Evolutionary conservation across 2,329 filamentous ascomycete genomes (phyloP), one percentile per base, ranked within the genome.

Genomic region (Eurotiales sp.): DNA sequence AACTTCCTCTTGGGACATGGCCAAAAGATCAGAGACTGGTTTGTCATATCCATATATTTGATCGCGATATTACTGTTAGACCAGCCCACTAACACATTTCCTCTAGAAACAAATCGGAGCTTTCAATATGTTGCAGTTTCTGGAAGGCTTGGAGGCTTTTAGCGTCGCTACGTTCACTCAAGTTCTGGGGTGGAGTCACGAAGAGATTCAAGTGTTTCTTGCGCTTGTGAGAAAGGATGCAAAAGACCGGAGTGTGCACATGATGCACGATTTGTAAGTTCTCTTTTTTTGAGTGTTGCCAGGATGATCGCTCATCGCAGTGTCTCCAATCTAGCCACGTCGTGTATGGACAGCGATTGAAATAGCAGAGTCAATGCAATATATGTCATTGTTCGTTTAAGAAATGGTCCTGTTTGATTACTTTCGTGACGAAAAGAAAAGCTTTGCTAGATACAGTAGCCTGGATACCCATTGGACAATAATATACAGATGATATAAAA

Each of bases 141-240:
- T 59, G 40, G 54, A 61, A 10, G 48, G 50, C 8, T 43, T 62
- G 7, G 56, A 59, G 37, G 52, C 59, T 4, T 50, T 61, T 22
- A 55, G 52, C 17, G 17, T 60, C n/a, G 57, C 58, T 19, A 49
- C 56, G 2, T 57, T 61, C 19, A 58, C 52, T 1, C 52, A 54
- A 2, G 47, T 61, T 17, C 39, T 64, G 19, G 55, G 57, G 12
- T 65, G 62, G 61, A 51, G 47, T 11, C 27, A 55, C 27, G 51
- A 59, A 8, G 57, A 62, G 10, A 52, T 61, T 36, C 53, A 62
- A 11, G 39, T 52, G 6, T 49, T 62, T 10, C 44, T 62, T 30
- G 54, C 50, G 12, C 52, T 54, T 21, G 52, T 55, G 14, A 30
- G 42, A 17, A 45, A 45, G 15, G 42, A 45, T 15, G 42, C 42